Percentiles rank a stretch among this genome's conserved stretches.
Evolutionary conservation across 805 yeast genomes (phyloP).

Genomic region (Monosporozyma yasuniensis): DNA sequence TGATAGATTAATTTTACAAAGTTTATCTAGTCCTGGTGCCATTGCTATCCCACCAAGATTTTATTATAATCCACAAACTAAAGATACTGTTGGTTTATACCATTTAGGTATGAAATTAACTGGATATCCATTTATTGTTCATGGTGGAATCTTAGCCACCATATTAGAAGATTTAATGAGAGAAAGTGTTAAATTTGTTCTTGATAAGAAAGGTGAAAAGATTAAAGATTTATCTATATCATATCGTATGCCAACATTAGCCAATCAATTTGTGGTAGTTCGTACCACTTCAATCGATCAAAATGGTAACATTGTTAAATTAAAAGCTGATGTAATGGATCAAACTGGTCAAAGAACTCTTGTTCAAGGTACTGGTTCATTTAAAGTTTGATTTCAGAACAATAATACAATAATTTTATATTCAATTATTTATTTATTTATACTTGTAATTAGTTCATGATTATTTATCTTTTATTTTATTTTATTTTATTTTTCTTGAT

Average conservation of each 20-base stretch:
- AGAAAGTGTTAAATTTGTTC: slow-evolving; percentile 37
- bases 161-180: slow-evolving; percentile 69
- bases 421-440: slow-evolving; percentile 39
- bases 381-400: slow-evolving; percentile 15
- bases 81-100: slow-evolving; percentile 56
- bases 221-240: slow-evolving; percentile 36
- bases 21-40: slow-evolving; percentile 68
- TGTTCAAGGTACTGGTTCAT: slow-evolving; percentile 48
- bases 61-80: slow-evolving; percentile 46
- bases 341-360: slow-evolving; percentile 42
- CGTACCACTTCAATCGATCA: slow-evolving; percentile 38
- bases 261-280: slow-evolving; percentile 66
- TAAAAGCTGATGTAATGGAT: slow-evolving; percentile 43
- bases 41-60: slow-evolving; percentile 65
- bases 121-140: slow-evolving; percentile 82
- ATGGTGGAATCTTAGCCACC: slow-evolving; percentile 83
- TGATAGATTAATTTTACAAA: slow-evolving; percentile 34
- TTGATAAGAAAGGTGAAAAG: slow-evolving; percentile 19
- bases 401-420: slow-evolving; percentile 5
- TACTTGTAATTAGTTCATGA: slow-evolving; percentile 27
- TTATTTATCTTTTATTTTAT: too few relatives aligned
- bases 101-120: slow-evolving; percentile 72
- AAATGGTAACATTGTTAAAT: slow-evolving; percentile 28
- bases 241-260: slow-evolving; percentile 66
- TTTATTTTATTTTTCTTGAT: too few relatives aligned